Conservation (phyloP, 331 rosid species). For the Malus hybrid region DNA sequence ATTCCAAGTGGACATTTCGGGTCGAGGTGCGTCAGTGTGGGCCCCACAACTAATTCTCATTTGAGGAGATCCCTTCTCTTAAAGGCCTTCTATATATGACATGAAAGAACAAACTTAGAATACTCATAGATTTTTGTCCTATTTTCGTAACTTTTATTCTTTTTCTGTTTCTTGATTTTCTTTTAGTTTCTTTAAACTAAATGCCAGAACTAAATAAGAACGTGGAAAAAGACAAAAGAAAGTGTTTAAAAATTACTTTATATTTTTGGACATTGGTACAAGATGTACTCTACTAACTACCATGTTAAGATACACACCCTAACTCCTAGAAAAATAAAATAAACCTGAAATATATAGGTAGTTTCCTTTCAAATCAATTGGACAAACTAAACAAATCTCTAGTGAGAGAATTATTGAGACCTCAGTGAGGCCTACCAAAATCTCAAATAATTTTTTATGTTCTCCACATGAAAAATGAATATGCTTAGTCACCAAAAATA, state of each 20-base stretch:
- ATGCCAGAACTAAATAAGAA: not conserved
- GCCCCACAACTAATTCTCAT: too few relatives aligned
- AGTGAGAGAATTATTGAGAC: not conserved
- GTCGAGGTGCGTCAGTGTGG: too few relatives aligned
- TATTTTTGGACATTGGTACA: not conserved
- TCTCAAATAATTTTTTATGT: not conserved
- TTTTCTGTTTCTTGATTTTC: not conserved
- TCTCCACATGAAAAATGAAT: not conserved
- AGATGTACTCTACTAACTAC: not conserved
- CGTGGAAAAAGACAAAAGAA: not conserved
- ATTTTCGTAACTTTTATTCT: not conserved
- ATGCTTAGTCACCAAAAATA: not conserved
- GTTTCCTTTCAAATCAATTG: constrained; percentile 1
- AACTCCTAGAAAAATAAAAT: not conserved
- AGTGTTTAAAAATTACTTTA: not conserved
- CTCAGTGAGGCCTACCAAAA: not conserved
- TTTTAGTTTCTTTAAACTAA: not conserved
- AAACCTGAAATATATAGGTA: not conserved
- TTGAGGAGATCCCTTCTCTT: fast-evolving
- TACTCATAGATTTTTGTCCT: constrained; percentile 1
- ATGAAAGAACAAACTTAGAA: constrained; percentile 18
- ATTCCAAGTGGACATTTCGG: too few relatives aligned
- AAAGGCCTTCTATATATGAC: not conserved
- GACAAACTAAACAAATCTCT: constrained; percentile 12
- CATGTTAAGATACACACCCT: not conserved